Conservation (phyloP, 164 flowering plant genomes). For the Nymphaea colorata region DNA sequence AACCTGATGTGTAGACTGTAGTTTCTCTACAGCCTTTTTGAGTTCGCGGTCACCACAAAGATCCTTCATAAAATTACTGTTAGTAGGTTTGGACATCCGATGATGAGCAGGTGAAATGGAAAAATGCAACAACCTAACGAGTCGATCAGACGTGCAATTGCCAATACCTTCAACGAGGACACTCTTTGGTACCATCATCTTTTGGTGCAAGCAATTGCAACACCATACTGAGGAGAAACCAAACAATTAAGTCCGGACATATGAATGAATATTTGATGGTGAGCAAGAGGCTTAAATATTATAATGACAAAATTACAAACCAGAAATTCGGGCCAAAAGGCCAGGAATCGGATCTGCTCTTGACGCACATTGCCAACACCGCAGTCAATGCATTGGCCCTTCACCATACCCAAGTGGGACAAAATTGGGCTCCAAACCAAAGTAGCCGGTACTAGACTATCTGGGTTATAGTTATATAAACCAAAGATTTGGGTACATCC, state of each 20-base stretch:
- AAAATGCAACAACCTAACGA: not conserved
- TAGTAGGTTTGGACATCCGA: constrained; percentile 1
- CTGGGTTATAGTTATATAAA: no score
- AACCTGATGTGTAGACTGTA: constrained; percentile 4
- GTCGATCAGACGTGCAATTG: not conserved
- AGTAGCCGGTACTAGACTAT: no score
- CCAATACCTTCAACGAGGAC: not conserved
- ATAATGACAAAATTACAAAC: not conserved
- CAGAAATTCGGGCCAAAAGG: not conserved
- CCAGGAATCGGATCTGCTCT: not conserved
- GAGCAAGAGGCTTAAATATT: not conserved
- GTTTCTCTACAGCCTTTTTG: constrained; percentile 8
- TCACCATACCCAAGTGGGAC: no score
- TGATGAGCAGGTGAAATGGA: constrained; percentile 1
- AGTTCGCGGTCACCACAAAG: not conserved
- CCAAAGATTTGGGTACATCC: no score
- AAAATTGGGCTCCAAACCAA: no score
- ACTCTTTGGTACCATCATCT: constrained; percentile 8
- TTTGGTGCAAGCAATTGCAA: not conserved
- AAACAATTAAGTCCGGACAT: no score
- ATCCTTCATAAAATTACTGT: not conserved
- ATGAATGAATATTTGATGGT: not conserved
- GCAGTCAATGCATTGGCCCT: no score
- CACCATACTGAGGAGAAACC: no score
- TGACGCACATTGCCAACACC: no score